These are phyloP conservation scores for Aureobasidium mangrovei DNA, from an alignment of 2,329 filamentous ascomycete species.

Conservation along the genomic window DNA sequence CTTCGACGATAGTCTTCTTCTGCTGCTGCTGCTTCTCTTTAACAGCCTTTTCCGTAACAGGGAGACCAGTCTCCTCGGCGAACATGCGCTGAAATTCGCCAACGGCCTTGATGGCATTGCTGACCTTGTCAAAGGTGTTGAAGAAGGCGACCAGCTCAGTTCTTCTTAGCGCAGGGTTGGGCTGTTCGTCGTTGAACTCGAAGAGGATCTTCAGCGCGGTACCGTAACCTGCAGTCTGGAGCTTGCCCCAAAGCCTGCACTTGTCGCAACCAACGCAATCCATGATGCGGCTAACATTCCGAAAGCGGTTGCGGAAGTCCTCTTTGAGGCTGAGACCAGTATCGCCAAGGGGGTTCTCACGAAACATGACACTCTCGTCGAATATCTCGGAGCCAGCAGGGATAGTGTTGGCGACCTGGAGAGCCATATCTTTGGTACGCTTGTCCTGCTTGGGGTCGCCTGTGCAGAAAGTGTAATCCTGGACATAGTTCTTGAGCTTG, in stretches of 20 bases:
- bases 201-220: slow-evolving; percentile 93
- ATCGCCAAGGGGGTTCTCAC: slow-evolving; percentile 37
- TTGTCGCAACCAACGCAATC: slow-evolving; percentile 99
- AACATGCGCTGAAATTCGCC: slow-evolving; percentile 57
- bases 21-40: slow-evolving; percentile 22
- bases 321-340: slow-evolving; percentile 69
- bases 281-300: slow-evolving; percentile 94
- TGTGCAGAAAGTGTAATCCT: slow-evolving; percentile 83
- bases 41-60: slow-evolving; percentile 25
- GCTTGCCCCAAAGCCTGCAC: slow-evolving; percentile 93
- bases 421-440: slow-evolving; percentile 71
- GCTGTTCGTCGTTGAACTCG: slow-evolving; percentile 68
- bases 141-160: slow-evolving; percentile 91
- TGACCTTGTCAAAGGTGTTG: slow-evolving; percentile 86
- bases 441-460: slow-evolving; percentile 73
- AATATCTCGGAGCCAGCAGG: slow-evolving; percentile 68
- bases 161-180: slow-evolving; percentile 65
- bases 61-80: slow-evolving; percentile 19
- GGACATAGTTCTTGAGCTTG: slow-evolving; percentile 76
- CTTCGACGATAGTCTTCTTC: not conserved
- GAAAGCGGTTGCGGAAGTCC: slow-evolving; percentile 93
- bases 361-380: slow-evolving; percentile 93
- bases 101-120: slow-evolving; percentile 67
- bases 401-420: slow-evolving; percentile 63
- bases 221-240: slow-evolving; percentile 91